Percentiles rank a stretch among this genome's conserved stretches.
Evolutionary conservation across 139 green algal genomes (phyloP).

Genomic region (Edaphochlamys debaryana): DNA sequence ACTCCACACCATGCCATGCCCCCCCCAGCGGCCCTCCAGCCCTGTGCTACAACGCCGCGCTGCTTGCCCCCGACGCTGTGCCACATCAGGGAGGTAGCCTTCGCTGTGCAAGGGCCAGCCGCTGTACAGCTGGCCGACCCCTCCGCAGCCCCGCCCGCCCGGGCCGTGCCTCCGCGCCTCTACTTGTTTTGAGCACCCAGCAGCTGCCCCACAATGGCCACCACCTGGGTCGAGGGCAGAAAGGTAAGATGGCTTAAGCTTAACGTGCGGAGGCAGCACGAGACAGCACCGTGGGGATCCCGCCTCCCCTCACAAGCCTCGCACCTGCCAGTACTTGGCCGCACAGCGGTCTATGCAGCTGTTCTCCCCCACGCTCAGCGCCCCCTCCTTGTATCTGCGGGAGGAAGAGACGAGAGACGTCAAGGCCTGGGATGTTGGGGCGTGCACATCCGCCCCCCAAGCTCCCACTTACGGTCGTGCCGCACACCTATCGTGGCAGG

Average conservation of each 20-base stretch:
- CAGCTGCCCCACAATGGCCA: constrained; percentile 69
- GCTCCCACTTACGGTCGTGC: constrained; percentile 77
- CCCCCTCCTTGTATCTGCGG: constrained; percentile 95
- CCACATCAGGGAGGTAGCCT: too few relatives aligned
- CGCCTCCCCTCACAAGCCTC: neutral
- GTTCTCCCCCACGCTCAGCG: constrained; percentile 95
- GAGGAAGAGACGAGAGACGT: too few relatives aligned
- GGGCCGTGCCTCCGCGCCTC: too few relatives aligned
- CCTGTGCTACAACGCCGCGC: too few relatives aligned
- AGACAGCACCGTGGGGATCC: neutral
- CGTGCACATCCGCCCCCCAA: neutral
- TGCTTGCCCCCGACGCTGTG: too few relatives aligned
- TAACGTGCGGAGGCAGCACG: neutral
- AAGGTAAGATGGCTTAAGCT: neutral
- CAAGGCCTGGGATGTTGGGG: neutral
- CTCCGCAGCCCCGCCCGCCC: too few relatives aligned
- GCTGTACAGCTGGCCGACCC: too few relatives aligned
- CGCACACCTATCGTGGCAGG: constrained; percentile 89
- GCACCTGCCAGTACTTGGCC: constrained; percentile 97
- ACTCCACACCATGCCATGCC: too few relatives aligned
- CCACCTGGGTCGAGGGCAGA: constrained; percentile 44
- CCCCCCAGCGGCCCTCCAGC: too few relatives aligned
- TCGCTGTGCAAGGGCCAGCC: too few relatives aligned
- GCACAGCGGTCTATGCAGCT: constrained; percentile 94
- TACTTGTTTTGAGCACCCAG: constrained; percentile 54